These are phyloP conservation scores for Entomophthora muscae DNA, from an alignment of 371 early-diverging fungal species.

Conservation along the genomic window DNA sequence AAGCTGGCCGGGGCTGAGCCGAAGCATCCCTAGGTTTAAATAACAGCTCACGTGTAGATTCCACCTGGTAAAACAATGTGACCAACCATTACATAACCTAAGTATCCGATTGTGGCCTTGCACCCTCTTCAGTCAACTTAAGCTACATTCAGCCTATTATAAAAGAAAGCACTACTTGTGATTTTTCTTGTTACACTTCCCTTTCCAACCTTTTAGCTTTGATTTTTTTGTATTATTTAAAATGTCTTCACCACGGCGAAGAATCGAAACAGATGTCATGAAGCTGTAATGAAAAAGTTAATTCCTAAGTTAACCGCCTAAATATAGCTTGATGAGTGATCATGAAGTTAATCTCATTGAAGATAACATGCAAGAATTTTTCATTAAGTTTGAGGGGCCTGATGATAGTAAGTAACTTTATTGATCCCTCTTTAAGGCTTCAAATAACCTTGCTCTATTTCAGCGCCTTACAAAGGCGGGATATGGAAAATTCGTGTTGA, in stretches of 20 bases:
- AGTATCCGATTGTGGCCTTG: too few species aligned
- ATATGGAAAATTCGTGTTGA: constrained; percentile 97
- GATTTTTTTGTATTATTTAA: too few species aligned
- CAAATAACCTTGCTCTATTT: constrained; percentile 5
- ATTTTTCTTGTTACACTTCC: too few species aligned
- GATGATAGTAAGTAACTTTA: constrained; percentile 60
- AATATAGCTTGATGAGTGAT: constrained; percentile 86
- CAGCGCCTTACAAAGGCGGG: constrained; percentile 90
- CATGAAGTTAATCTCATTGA: constrained; percentile 94
- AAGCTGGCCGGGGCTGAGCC: too few species aligned
- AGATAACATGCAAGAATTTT: constrained; percentile 97
- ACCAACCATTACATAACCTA: too few species aligned
- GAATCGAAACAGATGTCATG: constrained; percentile 96
- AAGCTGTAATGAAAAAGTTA: constrained; percentile 91
- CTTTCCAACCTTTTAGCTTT: too few species aligned
- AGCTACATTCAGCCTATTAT: too few species aligned
- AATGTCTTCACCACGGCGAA: constrained; percentile 79
- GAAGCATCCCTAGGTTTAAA: too few species aligned
- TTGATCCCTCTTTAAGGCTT: constrained; percentile 10
- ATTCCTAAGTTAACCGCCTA: background rate
- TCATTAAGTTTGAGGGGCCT: constrained; percentile 85
- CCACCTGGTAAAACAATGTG: too few species aligned
- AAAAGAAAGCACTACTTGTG: too few species aligned
- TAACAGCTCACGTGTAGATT: too few species aligned
- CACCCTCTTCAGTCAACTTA: too few species aligned